Evolutionary conservation across 257 asterid species (phyloP).

Genomic region (Catharanthus roseus): DNA sequence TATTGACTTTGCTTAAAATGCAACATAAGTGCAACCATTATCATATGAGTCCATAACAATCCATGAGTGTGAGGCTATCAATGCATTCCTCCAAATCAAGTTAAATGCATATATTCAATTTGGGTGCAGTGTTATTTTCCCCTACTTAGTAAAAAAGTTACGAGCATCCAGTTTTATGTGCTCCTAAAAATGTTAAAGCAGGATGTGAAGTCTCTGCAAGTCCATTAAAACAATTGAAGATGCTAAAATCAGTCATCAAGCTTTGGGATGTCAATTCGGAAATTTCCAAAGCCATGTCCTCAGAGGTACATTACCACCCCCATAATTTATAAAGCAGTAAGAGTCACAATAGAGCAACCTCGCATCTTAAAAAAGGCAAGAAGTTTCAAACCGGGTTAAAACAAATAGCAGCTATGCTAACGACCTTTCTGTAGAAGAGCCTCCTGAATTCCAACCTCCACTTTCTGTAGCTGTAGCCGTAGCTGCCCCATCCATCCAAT

Average conservation of each 20-base stretch:
- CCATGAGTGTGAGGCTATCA: background rate
- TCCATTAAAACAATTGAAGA: background rate
- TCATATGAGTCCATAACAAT: background rate
- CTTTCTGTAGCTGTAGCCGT: constrained; percentile 38
- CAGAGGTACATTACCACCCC: background rate
- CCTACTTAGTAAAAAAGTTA: background rate
- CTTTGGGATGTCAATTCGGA: background rate
- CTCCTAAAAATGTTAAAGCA: background rate
- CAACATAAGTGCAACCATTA: background rate
- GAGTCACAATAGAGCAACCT: background rate
- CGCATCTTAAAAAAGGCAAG: background rate
- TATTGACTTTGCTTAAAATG: background rate
- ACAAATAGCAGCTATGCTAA: constrained; percentile 12
- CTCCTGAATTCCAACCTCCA: constrained; percentile 50
- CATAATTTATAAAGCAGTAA: background rate
- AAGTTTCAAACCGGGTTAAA: background rate
- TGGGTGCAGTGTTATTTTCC: background rate
- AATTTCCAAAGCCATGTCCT: background rate
- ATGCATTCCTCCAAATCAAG: background rate
- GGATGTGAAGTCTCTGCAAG: background rate
- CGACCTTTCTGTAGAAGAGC: constrained; percentile 50
- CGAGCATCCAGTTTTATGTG: background rate
- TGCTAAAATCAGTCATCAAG: background rate
- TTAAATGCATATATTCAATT: background rate
- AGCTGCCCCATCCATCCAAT: constrained; percentile 57